Conservation (phyloP, 2,329 filamentous ascomycete species). For the Penicillium sp. region DNA sequence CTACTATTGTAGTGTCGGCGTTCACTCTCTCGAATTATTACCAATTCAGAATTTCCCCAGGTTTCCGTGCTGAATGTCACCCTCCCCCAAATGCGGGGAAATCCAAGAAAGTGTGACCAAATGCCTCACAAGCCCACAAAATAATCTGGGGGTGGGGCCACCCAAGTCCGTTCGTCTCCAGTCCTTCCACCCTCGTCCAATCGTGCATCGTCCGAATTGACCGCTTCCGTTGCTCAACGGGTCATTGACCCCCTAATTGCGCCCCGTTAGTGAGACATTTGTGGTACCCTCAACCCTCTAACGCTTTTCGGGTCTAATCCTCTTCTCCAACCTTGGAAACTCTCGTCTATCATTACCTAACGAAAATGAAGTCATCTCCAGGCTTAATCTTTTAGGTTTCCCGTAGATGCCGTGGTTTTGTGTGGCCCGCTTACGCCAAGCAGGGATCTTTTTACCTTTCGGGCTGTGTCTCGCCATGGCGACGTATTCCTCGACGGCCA, state of each 20-base stretch:
- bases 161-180: not conserved
- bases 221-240: not conserved
- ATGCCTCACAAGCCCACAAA: not conserved
- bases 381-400: not conserved
- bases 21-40: not conserved
- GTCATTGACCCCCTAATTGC: not conserved
- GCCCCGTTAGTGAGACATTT: not conserved
- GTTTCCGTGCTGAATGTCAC: not conserved
- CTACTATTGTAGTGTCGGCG: not conserved
- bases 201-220: not conserved
- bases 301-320: not conserved
- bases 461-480: not conserved
- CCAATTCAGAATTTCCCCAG: not conserved
- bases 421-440: slow-evolving; percentile 52
- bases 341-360: not conserved
- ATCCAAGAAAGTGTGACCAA: not conserved
- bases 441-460: slow-evolving; percentile 60
- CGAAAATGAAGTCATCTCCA: not conserved
- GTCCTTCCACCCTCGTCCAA: not conserved
- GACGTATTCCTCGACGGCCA: not conserved
- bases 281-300: not conserved
- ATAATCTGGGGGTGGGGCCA: not conserved
- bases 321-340: not conserved
- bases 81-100: not conserved
- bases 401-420: slow-evolving; percentile 14